Percentiles rank a stretch among this genome's conserved stretches.
phyloP scores from a whole-genome alignment of 1,284 basidiomycete genomes.

The Cryptococcus neoformans region DNA sequence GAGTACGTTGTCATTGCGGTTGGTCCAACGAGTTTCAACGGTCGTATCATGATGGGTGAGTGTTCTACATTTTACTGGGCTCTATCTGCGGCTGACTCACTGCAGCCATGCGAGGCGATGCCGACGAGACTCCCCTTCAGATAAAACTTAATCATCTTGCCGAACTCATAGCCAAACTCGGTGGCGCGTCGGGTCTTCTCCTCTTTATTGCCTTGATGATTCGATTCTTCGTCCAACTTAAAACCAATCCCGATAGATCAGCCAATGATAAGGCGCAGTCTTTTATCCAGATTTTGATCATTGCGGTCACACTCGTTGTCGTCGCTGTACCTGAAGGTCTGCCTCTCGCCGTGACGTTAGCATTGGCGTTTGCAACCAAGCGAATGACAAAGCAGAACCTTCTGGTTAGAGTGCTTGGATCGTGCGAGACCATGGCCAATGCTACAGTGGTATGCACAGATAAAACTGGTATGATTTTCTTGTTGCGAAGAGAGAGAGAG shows the following conservation, averaged over 20 bases:
- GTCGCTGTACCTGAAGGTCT: conserved; percentile 97
- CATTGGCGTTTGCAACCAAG: conserved; percentile 94
- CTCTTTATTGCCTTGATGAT: conserved; percentile 88
- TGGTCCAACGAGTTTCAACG: conserved; percentile 89
- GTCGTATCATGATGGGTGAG: conserved; percentile 92
- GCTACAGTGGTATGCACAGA: conserved; percentile 95
- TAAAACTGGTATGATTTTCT: conserved; percentile 68
- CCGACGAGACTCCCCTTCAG: conserved; percentile 75
- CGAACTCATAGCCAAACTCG: conserved; percentile 89
- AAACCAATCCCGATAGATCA: conserved; percentile 60
- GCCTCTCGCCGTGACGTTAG: conserved; percentile 93
- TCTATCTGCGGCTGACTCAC: neutral
- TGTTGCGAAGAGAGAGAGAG: too few species aligned
- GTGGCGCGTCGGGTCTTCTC: conserved; percentile 73
- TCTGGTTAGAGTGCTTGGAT: conserved; percentile 89
- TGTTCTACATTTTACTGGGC: conserved; percentile 11
- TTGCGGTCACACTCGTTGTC: conserved; percentile 90
- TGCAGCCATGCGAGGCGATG: conserved; percentile 42
- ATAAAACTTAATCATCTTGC: conserved; percentile 89
- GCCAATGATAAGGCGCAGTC: conserved; percentile 81
- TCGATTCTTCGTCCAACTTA: conserved; percentile 86
- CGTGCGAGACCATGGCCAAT: conserved; percentile 99
- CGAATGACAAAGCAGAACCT: conserved; percentile 95
- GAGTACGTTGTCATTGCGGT: conserved; percentile 89
- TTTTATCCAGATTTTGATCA: conserved; percentile 93